Conservation (phyloP, 1,284 basidiomycete genomes). For the Blastosporella zonata region DNA sequence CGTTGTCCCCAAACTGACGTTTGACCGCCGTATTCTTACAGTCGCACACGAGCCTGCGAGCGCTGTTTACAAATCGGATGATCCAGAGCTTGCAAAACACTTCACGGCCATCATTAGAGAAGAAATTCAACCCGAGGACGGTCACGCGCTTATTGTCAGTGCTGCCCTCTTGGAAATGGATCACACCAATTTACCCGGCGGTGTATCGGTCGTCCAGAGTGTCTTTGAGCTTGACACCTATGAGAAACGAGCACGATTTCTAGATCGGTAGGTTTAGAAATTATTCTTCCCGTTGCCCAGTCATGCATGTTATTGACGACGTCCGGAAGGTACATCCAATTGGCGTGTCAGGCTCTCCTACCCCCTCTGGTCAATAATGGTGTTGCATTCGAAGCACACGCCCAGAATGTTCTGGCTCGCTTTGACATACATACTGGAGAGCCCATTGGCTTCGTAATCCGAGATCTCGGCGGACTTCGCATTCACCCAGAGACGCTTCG, state of each 20-base stretch:
- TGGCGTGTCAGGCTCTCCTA: slow-evolving; percentile 46
- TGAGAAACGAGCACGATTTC: slow-evolving; percentile 40
- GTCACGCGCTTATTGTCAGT: slow-evolving; percentile 42
- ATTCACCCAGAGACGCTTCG: slow-evolving; percentile 45
- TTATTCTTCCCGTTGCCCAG: not conserved
- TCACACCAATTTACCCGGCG: slow-evolving; percentile 34
- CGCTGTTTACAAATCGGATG: slow-evolving; percentile 36
- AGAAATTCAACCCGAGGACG: slow-evolving; percentile 33
- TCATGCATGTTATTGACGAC: not conserved
- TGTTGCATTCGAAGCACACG: slow-evolving; percentile 53
- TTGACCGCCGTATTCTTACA: slow-evolving; percentile 37
- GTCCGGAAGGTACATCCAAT: slow-evolving; percentile 40
- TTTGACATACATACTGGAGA: slow-evolving; percentile 38
- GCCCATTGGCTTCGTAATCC: slow-evolving; percentile 45
- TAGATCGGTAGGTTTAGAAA: slow-evolving; percentile 35
- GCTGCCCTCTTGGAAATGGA: slow-evolving; percentile 48
- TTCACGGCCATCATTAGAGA: slow-evolving; percentile 45
- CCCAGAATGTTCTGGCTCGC: slow-evolving; percentile 50
- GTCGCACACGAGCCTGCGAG: slow-evolving; percentile 46
- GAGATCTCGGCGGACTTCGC: slow-evolving; percentile 51
- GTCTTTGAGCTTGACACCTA: slow-evolving; percentile 41
- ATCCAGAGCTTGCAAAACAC: slow-evolving; percentile 47
- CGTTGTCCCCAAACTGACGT: slow-evolving; percentile 41
- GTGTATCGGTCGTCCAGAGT: slow-evolving; percentile 42
- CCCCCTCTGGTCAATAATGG: slow-evolving; percentile 49